A percentile compares a stretch with the other conserved stretches of the same genome.
Evolutionary conservation across 2,329 filamentous ascomycete species (phyloP).

Genomic region (Shiraia bambusicola): DNA sequence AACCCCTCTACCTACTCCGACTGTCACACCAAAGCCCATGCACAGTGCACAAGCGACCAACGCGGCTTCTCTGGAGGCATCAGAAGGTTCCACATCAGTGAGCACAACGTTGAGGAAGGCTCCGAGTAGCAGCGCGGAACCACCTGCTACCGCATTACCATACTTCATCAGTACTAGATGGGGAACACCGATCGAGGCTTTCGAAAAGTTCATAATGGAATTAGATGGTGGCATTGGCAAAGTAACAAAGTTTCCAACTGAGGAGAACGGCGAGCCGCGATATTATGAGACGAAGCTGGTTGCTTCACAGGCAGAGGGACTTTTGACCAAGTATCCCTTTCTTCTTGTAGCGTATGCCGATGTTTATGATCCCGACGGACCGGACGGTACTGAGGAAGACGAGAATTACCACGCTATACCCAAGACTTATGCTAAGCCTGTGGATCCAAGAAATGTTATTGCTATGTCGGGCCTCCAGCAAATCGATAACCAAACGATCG

Average conservation of each 20-base stretch:
- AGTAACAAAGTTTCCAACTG: background rate
- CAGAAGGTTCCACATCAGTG: conserved; percentile 1
- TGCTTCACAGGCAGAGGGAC: background rate
- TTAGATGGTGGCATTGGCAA: conserved; percentile 8
- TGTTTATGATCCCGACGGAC: background rate
- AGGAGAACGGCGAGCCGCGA: background rate
- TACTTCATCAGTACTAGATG: background rate
- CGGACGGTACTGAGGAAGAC: background rate
- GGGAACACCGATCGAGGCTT: conserved; percentile 2
- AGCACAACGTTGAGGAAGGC: background rate
- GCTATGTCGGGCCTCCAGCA: too few relatives aligned
- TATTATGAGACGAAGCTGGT: conserved; percentile 6
- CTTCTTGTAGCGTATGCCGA: background rate
- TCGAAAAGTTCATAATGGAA: conserved; percentile 9
- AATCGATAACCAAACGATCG: too few relatives aligned
- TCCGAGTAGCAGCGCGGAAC: background rate
- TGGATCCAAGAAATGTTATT: too few relatives aligned
- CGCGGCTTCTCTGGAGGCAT: background rate
- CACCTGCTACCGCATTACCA: background rate
- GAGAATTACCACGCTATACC: background rate
- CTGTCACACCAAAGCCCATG: background rate
- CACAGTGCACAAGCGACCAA: conserved; percentile 1
- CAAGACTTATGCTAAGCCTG: too few relatives aligned
- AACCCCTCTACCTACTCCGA: conserved; percentile 2
- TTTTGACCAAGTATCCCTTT: conserved; percentile 3